phyloP scores from a whole-genome alignment of 192 early-diverging fungal genomes.

The Gryganskiella cystojenkinii region DNA sequence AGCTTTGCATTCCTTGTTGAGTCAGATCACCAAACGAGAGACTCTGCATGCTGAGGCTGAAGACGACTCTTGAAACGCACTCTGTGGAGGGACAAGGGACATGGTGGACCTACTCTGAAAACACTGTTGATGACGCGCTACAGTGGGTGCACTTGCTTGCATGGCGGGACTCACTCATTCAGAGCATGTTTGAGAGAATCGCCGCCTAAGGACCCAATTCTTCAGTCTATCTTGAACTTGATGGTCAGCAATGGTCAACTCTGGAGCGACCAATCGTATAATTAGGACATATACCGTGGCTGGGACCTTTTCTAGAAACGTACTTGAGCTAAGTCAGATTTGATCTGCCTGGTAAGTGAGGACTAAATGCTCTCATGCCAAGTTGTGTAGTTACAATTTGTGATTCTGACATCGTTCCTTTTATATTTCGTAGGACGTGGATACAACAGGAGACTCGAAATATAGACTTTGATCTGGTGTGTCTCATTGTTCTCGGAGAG shows the following conservation, averaged over 20 bases:
- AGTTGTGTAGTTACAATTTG: too few species aligned
- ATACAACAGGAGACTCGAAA: conserved; percentile 5
- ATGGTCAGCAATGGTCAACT: neutral
- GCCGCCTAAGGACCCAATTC: neutral
- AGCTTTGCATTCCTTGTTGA: conserved; percentile 1
- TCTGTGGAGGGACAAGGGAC: neutral
- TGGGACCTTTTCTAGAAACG: neutral
- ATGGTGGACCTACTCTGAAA: neutral
- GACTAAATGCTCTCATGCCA: neutral
- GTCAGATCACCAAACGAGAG: neutral
- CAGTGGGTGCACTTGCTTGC: neutral
- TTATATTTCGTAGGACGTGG: neutral
- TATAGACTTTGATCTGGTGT: neutral
- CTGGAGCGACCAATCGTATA: neutral
- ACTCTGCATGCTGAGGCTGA: neutral
- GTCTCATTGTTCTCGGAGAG: too few species aligned
- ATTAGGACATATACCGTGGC: conserved; percentile 1
- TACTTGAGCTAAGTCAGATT: neutral
- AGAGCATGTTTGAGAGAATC: neutral
- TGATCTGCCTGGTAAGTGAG: conserved; percentile 1
- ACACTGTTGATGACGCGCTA: neutral
- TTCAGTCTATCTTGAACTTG: conserved; percentile 4
- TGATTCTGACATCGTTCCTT: neutral
- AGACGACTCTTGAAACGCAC: neutral
- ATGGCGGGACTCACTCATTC: neutral